A percentile compares a stretch with the other conserved stretches of the same genome.
phyloP scores from a whole-genome alignment of 345 rosid genomes.

The Reutealis trisperma region DNA sequence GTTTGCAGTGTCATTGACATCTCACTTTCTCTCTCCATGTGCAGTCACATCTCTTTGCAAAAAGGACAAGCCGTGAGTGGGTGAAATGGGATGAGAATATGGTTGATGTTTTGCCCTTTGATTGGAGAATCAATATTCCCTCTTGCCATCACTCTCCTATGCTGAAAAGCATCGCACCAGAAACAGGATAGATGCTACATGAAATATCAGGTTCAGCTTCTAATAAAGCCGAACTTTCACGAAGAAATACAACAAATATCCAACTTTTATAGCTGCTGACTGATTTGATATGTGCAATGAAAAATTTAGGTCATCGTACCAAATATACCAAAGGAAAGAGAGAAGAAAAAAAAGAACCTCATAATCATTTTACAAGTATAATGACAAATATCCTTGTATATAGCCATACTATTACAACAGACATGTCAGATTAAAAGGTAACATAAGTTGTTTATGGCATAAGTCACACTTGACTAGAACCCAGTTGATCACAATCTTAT shows the following conservation, averaged over 20 bases:
- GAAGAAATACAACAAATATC: not conserved
- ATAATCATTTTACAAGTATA: not conserved
- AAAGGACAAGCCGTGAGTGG: constrained; percentile 22
- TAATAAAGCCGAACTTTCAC: not conserved
- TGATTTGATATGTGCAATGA: not conserved
- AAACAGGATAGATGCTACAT: constrained; percentile 24
- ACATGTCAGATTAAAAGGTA: too few species aligned
- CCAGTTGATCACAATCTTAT: not conserved
- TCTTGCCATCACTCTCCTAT: constrained; percentile 23
- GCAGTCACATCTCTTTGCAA: constrained; percentile 25
- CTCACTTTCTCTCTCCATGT: constrained; percentile 16
- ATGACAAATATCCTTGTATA: not conserved
- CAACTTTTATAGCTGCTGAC: not conserved
- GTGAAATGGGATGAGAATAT: constrained; percentile 26
- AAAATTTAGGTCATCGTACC: not conserved
- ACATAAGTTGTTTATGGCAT: not conserved
- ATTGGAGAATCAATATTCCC: constrained; percentile 29
- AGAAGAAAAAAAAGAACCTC: not conserved
- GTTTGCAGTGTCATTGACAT: not conserved
- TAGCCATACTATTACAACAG: not conserved
- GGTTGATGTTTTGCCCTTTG: constrained; percentile 20
- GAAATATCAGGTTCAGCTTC: constrained; percentile 16
- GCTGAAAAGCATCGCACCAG: constrained; percentile 30
- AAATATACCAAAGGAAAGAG: not conserved
- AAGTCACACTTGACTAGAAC: not conserved